Evolutionary conservation across 495 filamentous ascomycete species (phyloP), one percentile per base, ranked within the genome.

Genomic region (Evernia prunastri): DNA sequence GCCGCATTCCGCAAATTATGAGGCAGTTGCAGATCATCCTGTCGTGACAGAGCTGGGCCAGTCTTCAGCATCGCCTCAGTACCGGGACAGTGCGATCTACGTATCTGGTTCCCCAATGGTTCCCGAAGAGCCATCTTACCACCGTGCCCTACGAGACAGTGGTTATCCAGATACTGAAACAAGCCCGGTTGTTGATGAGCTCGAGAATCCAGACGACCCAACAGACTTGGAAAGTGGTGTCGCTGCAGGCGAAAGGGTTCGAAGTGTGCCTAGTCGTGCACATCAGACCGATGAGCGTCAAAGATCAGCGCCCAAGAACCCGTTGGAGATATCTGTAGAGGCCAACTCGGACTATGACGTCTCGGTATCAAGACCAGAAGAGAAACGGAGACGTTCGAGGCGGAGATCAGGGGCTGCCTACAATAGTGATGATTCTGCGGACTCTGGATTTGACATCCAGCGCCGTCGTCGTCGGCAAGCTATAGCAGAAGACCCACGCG

Each of bases 51-150:
- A 53, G 4, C 2, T 27, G n/a, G 31, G 25, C 43, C 56, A 49
- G 43, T 29, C 33, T 58, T 25, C 35, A 25, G 40, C 37, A 23
- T 29, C 31, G 39, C 31, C 31, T 23, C 45, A 51, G 40, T 76
- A 75, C 75, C 76, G 81, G 67, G 80, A 82, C 61, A 79, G 78
- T 63, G 80, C 75, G 67, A 74, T 82, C 67, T 75, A 78, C 69
- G 74, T 82, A 67, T 75, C 71, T 68, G 81, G 82, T 69, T 81
- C 81, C 67, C 78, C 80, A 54, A 63, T 74, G 56, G 68, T 70
- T 3, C 59, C 71, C 18, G 59, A 71, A 33, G 60, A 53, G 37
- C 51, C 60, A 54, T 66, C 63, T 39, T 63, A 70, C 27, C 68
- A 72, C 49, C 60, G 71, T 29, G 56, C 66, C 27, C 60, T 65